Evolutionary conservation across 2,329 filamentous ascomycete genomes (phyloP).

Genomic region (Paraphaeosphaeria minitans): DNA sequence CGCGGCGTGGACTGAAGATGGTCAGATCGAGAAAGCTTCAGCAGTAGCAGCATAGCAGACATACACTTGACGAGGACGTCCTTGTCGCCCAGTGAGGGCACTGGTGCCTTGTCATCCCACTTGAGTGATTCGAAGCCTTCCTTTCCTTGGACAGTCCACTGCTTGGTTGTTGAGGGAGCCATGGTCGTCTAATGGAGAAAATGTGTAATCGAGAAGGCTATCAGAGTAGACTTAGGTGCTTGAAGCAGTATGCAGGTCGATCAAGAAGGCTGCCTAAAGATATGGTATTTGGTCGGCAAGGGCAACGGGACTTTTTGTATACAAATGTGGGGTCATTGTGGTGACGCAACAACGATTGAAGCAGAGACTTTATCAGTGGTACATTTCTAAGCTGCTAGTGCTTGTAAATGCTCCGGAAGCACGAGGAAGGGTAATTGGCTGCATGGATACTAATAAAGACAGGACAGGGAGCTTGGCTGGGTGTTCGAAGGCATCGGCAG

Average conservation of each 20-base stretch:
- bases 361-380: slow-evolving; percentile 6
- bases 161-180: slow-evolving; percentile 55
- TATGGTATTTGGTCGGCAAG: not conserved
- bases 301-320: slow-evolving; percentile 10
- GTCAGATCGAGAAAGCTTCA: slow-evolving; percentile 8
- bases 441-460: not conserved
- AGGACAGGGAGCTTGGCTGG: not conserved
- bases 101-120: slow-evolving; percentile 55
- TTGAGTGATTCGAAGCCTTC: slow-evolving; percentile 67
- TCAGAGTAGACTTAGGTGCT: not conserved
- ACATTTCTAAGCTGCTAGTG: slow-evolving; percentile 6
- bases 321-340: slow-evolving; percentile 18
- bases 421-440: slow-evolving; percentile 1
- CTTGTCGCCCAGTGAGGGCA: slow-evolving; percentile 69
- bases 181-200: slow-evolving; percentile 22
- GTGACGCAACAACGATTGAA: slow-evolving; percentile 19
- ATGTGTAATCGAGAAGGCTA: not conserved
- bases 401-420: not conserved
- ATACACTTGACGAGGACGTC: slow-evolving; percentile 72
- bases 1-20: slow-evolving; percentile 50
- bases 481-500: not conserved
- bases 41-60: slow-evolving; percentile 3
- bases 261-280: slow-evolving; percentile 4
- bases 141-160: slow-evolving; percentile 62
- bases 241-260: not conserved